phyloP scores from a whole-genome alignment of 2,329 filamentous ascomycete species.

The Fusarium sp. region DNA sequence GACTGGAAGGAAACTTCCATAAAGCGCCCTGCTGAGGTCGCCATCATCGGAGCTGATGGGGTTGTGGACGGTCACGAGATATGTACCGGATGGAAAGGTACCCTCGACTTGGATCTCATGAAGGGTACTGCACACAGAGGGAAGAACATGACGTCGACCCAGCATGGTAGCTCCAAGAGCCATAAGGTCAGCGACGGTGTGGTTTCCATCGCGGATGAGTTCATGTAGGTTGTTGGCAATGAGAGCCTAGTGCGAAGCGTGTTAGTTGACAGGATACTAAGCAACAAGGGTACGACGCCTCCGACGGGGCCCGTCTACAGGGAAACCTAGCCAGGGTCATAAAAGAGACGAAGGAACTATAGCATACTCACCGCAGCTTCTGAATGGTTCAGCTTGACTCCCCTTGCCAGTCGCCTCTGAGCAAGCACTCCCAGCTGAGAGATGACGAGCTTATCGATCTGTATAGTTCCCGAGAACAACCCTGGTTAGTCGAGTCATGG shows the following conservation, averaged over 20 bases:
- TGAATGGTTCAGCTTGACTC: conserved; percentile 86
- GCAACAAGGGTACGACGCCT: not conserved
- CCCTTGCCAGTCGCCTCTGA: conserved; percentile 85
- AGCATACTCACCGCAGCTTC: conserved; percentile 74
- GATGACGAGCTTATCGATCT: conserved; percentile 97
- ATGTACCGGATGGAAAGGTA: conserved; percentile 88
- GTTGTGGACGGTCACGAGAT: conserved; percentile 92
- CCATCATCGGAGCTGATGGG: conserved; percentile 87
- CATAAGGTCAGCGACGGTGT: conserved; percentile 94
- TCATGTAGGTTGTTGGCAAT: conserved; percentile 93
- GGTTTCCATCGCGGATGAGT: conserved; percentile 94
- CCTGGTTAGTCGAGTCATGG: conserved; percentile 31
- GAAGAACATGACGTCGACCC: conserved; percentile 87
- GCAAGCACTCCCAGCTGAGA: conserved; percentile 87
- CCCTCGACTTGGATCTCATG: conserved; percentile 91
- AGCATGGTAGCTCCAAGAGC: conserved; percentile 88
- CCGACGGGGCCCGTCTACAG: not conserved
- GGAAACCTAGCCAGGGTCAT: not conserved
- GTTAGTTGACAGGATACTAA: conserved; percentile 12
- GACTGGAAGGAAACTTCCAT: conserved; percentile 87
- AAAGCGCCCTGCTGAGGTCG: conserved; percentile 83
- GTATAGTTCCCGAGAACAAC: conserved; percentile 17
- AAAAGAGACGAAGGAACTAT: not conserved
- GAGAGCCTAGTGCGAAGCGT: conserved; percentile 62
- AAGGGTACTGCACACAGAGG: conserved; percentile 79